These are phyloP conservation scores for Nicotiana obtusifolia DNA, from an alignment of 257 asterid genomes.

Conservation along the genomic window DNA sequence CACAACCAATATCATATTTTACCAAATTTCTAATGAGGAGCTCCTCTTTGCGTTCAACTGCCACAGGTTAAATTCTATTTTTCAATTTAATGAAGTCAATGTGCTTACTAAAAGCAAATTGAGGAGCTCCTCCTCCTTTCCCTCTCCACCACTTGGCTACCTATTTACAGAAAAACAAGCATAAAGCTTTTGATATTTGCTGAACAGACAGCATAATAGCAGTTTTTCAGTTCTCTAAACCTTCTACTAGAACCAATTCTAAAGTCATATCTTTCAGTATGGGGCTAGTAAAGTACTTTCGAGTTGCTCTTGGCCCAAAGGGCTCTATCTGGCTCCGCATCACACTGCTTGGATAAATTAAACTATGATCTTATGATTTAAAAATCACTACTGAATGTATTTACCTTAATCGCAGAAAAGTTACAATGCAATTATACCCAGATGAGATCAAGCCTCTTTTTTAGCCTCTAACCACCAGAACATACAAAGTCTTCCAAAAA, in stretches of 20 bases:
- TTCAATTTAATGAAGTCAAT: neutral
- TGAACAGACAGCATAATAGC: neutral
- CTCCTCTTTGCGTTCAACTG: neutral
- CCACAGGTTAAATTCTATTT: neutral
- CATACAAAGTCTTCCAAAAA: neutral
- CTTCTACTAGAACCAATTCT: too few relatives aligned
- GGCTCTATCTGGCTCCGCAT: neutral
- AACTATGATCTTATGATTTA: neutral
- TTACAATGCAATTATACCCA: neutral
- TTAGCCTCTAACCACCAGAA: neutral
- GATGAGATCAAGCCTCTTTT: neutral
- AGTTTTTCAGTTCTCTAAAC: neutral
- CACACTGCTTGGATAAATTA: neutral
- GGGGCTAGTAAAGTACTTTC: neutral
- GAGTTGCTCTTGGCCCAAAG: neutral
- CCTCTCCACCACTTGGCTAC: neutral
- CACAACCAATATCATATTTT: neutral
- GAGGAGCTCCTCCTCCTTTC: neutral
- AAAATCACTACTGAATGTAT: neutral
- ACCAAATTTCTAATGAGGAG: neutral
- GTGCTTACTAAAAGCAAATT: too few relatives aligned
- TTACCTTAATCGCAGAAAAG: neutral
- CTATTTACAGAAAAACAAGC: neutral
- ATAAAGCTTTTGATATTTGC: neutral
- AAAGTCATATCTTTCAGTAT: neutral